phyloP scores from a whole-genome alignment of 208 protist species.

The Wallacemonas sp. region DNA sequence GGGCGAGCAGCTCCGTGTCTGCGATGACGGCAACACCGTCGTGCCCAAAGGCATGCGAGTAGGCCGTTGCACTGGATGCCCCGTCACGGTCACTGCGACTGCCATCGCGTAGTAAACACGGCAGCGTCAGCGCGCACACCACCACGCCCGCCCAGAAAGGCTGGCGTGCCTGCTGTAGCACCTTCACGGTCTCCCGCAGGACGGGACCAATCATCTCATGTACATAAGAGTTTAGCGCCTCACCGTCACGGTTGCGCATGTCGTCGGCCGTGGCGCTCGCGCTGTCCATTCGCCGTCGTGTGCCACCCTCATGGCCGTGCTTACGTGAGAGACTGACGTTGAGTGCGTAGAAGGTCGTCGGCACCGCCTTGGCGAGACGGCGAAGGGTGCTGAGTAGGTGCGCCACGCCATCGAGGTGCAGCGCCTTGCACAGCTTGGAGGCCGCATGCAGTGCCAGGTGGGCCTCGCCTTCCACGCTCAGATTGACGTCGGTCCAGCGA shows the following conservation, averaged over 20 bases:
- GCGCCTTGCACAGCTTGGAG: slow-evolving; percentile 36
- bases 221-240: slow-evolving; percentile 16
- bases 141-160: slow-evolving; percentile 69
- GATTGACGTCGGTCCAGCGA: slow-evolving; percentile 25
- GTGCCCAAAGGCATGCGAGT: slow-evolving; percentile 1
- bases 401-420: slow-evolving; percentile 22
- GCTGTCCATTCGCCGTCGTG: not conserved
- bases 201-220: slow-evolving; percentile 24
- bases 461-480: slow-evolving; percentile 16
- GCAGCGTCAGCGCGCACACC: slow-evolving; percentile 54
- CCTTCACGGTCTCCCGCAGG: slow-evolving; percentile 21
- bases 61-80: slow-evolving; percentile 3
- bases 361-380: slow-evolving; percentile 25
- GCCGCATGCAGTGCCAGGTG: slow-evolving; percentile 34
- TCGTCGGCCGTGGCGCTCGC: not conserved
- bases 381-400: slow-evolving; percentile 29
- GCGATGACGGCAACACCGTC: not conserved
- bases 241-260: not conserved
- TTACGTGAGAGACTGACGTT: slow-evolving; percentile 2
- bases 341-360: slow-evolving; percentile 4
- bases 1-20: not conserved
- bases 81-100: not conserved
- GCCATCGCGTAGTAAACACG: slow-evolving; percentile 29
- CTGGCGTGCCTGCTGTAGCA: slow-evolving; percentile 21
- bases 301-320: not conserved